Percentiles rank a stretch among this genome's conserved stretches.
These are phyloP conservation scores for Emericellopsis atlantica DNA, from an alignment of 2,329 filamentous ascomycete species.

Conservation along the genomic window DNA sequence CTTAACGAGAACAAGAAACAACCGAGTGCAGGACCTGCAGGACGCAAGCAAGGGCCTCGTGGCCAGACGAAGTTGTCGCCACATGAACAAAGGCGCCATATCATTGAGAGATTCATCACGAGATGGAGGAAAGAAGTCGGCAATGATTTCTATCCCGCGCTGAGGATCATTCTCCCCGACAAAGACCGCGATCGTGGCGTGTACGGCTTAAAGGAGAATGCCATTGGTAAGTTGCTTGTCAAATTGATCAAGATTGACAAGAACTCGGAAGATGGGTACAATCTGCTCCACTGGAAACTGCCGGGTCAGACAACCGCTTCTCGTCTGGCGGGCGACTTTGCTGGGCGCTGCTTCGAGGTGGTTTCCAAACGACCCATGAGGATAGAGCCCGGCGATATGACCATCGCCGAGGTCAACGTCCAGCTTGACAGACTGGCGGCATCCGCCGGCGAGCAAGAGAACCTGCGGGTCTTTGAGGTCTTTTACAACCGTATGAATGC, in stretches of 20 bases:
- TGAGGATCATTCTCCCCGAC: slow-evolving; percentile 83
- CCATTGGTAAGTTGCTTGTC: slow-evolving; percentile 81
- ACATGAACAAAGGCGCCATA: slow-evolving; percentile 64
- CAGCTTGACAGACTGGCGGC: slow-evolving; percentile 67
- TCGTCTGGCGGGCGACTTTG: slow-evolving; percentile 78
- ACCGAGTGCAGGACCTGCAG: slow-evolving; percentile 43
- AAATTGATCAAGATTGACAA: slow-evolving; percentile 87
- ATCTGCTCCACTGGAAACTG: slow-evolving; percentile 82
- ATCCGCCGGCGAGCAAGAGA: slow-evolving; percentile 69
- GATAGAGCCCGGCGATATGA: slow-evolving; percentile 63
- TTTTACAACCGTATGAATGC: slow-evolving; percentile 91
- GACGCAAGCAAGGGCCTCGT: slow-evolving; percentile 45
- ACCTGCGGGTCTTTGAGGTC: slow-evolving; percentile 65
- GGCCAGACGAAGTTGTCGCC: slow-evolving; percentile 49
- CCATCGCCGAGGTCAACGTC: slow-evolving; percentile 80
- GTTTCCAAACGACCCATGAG: slow-evolving; percentile 73
- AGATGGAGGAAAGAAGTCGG: slow-evolving; percentile 84
- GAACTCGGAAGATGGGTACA: slow-evolving; percentile 78
- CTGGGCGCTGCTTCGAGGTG: slow-evolving; percentile 76
- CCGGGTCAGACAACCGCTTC: slow-evolving; percentile 55
- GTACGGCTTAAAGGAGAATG: slow-evolving; percentile 88
- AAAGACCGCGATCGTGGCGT: slow-evolving; percentile 87
- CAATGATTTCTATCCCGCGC: slow-evolving; percentile 82
- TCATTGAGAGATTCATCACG: slow-evolving; percentile 77
- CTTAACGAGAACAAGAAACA: slow-evolving; percentile 68